Conservation (phyloP, 306 rosid species). For the Pyrus betulifolia region DNA sequence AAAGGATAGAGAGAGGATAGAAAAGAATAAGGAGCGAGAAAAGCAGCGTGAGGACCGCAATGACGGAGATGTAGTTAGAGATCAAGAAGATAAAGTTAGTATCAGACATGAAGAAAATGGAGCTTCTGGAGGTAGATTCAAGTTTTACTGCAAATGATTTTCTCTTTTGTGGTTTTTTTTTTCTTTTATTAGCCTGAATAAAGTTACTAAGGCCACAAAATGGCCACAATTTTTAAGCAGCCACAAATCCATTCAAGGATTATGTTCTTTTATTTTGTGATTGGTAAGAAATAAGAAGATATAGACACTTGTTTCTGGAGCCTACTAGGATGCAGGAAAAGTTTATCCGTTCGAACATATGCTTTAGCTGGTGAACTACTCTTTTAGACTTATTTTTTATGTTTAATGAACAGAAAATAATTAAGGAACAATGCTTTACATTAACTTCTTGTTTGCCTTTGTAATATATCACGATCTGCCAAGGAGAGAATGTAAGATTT, state of each 20-base stretch:
- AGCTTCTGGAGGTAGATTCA: slow-evolving; percentile 23
- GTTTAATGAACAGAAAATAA: not conserved
- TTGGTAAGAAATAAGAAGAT: not conserved
- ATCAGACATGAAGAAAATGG: slow-evolving; percentile 33
- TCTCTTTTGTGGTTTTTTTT: not conserved
- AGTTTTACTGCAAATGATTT: not conserved
- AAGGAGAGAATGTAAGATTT: not conserved
- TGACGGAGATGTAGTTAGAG: slow-evolving; percentile 25
- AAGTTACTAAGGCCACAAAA: not conserved
- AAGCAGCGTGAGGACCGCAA: slow-evolving; percentile 33
- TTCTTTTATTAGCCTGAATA: not conserved
- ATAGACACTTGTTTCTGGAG: not conserved
- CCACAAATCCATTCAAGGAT: not conserved
- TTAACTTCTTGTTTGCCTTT: not conserved
- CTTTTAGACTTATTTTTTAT: not conserved
- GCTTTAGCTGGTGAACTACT: not conserved
- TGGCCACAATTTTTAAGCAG: not conserved
- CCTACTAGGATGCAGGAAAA: not conserved
- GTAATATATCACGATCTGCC: not conserved
- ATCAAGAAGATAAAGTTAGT: slow-evolving; percentile 35
- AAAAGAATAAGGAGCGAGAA: slow-evolving; percentile 55
- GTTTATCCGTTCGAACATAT: not conserved
- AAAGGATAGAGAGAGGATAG: slow-evolving; percentile 53
- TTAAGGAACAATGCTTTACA: not conserved
- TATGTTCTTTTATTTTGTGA: not conserved